A percentile compares a stretch with the other conserved stretches of the same genome.
Conservation (phyloP, 2,329 filamentous ascomycete genomes). For the Dothistroma septosporum region DNA sequence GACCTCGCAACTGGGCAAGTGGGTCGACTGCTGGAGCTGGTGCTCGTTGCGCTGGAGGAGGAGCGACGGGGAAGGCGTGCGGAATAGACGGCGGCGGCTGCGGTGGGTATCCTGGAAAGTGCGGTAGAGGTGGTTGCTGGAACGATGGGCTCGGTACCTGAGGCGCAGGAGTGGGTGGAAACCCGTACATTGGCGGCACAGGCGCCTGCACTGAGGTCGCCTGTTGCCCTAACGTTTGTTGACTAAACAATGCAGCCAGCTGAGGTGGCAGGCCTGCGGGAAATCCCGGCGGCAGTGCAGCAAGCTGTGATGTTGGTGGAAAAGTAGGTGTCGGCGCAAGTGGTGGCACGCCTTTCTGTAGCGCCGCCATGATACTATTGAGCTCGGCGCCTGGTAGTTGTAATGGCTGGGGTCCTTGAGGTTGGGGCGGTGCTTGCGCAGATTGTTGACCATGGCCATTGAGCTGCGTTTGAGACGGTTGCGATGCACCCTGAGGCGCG, state of each 20-base stretch:
- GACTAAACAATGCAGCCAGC: slow-evolving; percentile 26
- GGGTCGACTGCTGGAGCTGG: slow-evolving; percentile 24
- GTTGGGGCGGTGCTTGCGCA: slow-evolving; percentile 13
- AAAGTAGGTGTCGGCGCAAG: slow-evolving; percentile 22
- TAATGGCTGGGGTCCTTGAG: slow-evolving; percentile 10
- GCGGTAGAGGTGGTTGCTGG: slow-evolving; percentile 14
- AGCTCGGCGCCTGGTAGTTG: slow-evolving; percentile 30
- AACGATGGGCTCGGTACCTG: slow-evolving; percentile 17
- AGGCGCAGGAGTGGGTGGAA: slow-evolving; percentile 14
- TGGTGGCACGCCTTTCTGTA: slow-evolving; percentile 29
- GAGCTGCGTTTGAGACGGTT: slow-evolving; percentile 7
- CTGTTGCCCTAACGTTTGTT: slow-evolving; percentile 16
- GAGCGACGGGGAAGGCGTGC: slow-evolving; percentile 40
- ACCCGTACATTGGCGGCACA: slow-evolving; percentile 13
- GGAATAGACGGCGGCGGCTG: slow-evolving; percentile 35
- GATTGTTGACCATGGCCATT: slow-evolving; percentile 16
- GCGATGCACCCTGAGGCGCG: neutral
- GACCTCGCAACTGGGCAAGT: slow-evolving; percentile 28
- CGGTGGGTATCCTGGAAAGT: slow-evolving; percentile 27
- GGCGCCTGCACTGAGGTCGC: slow-evolving; percentile 13
- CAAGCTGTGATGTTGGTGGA: slow-evolving; percentile 20
- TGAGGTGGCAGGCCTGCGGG: slow-evolving; percentile 26
- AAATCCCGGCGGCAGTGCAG: slow-evolving; percentile 19
- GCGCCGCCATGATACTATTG: slow-evolving; percentile 35
- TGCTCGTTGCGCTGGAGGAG: slow-evolving; percentile 56